Base-by-base conservation (phyloP, 768 basidiomycete genomes). In the Lactarius akahatsu region DNA sequence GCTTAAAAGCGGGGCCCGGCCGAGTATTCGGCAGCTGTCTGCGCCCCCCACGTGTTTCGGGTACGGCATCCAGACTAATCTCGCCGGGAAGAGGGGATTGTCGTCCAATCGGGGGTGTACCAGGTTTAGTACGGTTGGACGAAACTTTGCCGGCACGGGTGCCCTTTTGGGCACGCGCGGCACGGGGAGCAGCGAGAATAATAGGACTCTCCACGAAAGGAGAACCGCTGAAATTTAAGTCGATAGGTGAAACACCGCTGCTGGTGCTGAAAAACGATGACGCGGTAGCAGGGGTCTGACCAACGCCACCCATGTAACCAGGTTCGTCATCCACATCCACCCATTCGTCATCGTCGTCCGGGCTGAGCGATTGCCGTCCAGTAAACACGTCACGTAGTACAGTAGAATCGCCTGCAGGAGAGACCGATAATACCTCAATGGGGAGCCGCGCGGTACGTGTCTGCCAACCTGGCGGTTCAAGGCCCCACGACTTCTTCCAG, bases 401-500 rank as follows among this genome's bases (percentile, higher is more conserved):
- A 18, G 77, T 75, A 1, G 78, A 68, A 40, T 70, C 80, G 72
- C 41, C 71, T 67, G 59, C 70, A 77, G 30, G 88, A 1, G 84
- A 89, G 56, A 92, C 83, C n/a, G 85, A 83, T 15, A 92, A 80
- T 10, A 92, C 90, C 74, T 94, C 92, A 34, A 92, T 80, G 0
- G 92, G 90, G 5, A 88, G 76, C 72, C 88, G 87, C 15, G 85
- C 79, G 7, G 84, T 81, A 38, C 77, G 76, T n/a, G 78, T 81
- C 59, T 90, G 88, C 91, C 91, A 93, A 20, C 91, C 92, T 26
- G 92, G 91, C 7, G 92, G 92, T 71, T 94, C 91, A 34, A 88
- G 77, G 0, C 92, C 92, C 92, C 92, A 94, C 8, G 88, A 85
- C 75, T 92, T 92, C 80, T 91, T 93, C 92, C 92, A 94, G 73